Percentiles rank a stretch among this genome's conserved stretches.
These are phyloP conservation scores for Gonapodya prolifera DNA, from an alignment of 192 early-diverging fungal species.

Conservation along the genomic window DNA sequence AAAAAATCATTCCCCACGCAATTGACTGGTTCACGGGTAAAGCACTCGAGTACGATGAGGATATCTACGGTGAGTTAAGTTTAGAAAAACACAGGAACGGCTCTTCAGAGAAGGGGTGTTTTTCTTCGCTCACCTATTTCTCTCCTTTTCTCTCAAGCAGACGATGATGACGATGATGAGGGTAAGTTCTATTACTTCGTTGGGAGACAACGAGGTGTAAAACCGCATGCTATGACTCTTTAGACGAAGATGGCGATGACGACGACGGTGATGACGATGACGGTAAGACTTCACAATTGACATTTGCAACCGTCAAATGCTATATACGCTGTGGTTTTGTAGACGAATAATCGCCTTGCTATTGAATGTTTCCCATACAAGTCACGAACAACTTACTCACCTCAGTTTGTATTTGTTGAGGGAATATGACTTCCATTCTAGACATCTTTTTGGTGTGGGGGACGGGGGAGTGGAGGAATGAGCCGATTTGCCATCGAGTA, in stretches of 20 bases:
- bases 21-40: constrained; percentile 98
- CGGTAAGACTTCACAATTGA: background rate
- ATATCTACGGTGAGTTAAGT: constrained; percentile 37
- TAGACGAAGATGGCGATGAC: constrained; percentile 51
- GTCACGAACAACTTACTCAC: background rate
- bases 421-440: background rate
- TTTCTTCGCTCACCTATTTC: too few relatives aligned
- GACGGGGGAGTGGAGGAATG: too few relatives aligned
- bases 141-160: constrained; percentile 8
- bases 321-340: background rate
- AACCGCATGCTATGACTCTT: constrained; percentile 4
- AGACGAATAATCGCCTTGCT: background rate
- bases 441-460: too few relatives aligned
- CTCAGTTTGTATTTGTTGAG: background rate
- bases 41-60: constrained; percentile 77
- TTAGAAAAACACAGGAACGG: constrained; percentile 9
- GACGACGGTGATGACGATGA: constrained; percentile 51
- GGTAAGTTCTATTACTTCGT: constrained; percentile 42
- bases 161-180: constrained; percentile 35
- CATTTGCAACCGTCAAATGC: background rate
- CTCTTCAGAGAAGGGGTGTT: too few relatives aligned
- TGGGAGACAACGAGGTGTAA: constrained; percentile 6
- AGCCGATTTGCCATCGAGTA: too few relatives aligned
- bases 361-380: background rate
- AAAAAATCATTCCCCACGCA: constrained; percentile 89